A percentile compares a stretch with the other conserved stretches of the same genome.
Evolutionary conservation across 495 filamentous ascomycete genomes (phyloP).

Genomic region (Annulohypoxylon moriforme): DNA sequence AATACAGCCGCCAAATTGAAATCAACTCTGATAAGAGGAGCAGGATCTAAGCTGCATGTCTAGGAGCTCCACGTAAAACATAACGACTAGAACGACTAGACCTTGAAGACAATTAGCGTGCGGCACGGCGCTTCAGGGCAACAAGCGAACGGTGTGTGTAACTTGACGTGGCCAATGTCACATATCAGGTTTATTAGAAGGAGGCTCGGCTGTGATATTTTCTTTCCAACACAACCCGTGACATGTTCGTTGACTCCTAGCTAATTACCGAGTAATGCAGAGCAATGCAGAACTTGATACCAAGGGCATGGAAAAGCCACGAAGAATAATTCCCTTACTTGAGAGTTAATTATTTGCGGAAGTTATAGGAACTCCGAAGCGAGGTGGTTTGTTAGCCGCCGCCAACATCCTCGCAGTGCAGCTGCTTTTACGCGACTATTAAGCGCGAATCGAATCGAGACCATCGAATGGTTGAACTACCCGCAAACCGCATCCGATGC

Average conservation of each 20-base stretch:
- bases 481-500: too few relatives aligned
- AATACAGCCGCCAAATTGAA: neutral
- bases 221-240: neutral
- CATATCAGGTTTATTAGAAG: neutral
- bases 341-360: neutral
- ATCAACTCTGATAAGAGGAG: neutral
- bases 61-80: neutral
- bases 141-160: neutral
- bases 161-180: conserved; percentile 23
- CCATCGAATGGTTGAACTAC: neutral
- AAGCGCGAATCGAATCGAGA: conserved; percentile 19
- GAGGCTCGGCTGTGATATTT: neutral
- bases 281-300: neutral
- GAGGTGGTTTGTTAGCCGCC: conserved; percentile 10
- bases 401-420: conserved; percentile 5
- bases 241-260: conserved; percentile 1
- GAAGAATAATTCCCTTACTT: neutral
- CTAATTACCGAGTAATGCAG: conserved; percentile 20
- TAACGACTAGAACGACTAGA: conserved; percentile 3
- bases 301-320: conserved; percentile 7
- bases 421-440: conserved; percentile 21
- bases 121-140: conserved; percentile 22
- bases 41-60: neutral
- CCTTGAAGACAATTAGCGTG: neutral
- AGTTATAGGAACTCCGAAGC: conserved; percentile 9